These are phyloP conservation scores for Malassezia sympodialis DNA, from an alignment of 1,284 basidiomycete genomes.

Conservation along the genomic window DNA sequence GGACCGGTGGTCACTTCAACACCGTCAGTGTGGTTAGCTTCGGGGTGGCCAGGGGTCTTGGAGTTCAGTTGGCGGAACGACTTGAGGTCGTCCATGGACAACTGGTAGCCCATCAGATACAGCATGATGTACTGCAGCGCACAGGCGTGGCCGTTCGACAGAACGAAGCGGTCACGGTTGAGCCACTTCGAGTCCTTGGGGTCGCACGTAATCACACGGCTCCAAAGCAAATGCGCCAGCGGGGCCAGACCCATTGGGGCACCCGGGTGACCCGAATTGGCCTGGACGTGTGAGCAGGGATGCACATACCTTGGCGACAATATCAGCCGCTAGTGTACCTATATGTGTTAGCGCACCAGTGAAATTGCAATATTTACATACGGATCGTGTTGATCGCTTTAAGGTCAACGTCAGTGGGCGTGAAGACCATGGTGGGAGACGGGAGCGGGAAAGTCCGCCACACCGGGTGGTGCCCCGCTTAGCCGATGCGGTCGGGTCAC, in stretches of 20 bases:
- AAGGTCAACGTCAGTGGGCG: constrained; percentile 28
- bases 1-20: constrained; percentile 94
- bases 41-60: constrained; percentile 64
- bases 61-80: constrained; percentile 62
- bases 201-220: constrained; percentile 49
- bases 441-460: not conserved
- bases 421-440: constrained; percentile 25
- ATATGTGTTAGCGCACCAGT: not conserved
- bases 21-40: constrained; percentile 68
- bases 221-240: constrained; percentile 74
- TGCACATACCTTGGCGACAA: constrained; percentile 23
- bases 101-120: constrained; percentile 68
- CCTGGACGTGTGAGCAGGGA: constrained; percentile 1
- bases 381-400: constrained; percentile 40
- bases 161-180: constrained; percentile 57
- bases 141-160: constrained; percentile 54
- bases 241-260: constrained; percentile 65
- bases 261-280: constrained; percentile 62
- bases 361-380: constrained; percentile 16
- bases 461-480: not conserved
- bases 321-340: constrained; percentile 37
- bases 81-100: constrained; percentile 73
- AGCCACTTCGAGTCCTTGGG: constrained; percentile 21
- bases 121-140: constrained; percentile 64
- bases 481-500: not conserved